Base-by-base conservation (phyloP, 1,284 basidiomycete genomes). In the Ustilago cynodontis region DNA sequence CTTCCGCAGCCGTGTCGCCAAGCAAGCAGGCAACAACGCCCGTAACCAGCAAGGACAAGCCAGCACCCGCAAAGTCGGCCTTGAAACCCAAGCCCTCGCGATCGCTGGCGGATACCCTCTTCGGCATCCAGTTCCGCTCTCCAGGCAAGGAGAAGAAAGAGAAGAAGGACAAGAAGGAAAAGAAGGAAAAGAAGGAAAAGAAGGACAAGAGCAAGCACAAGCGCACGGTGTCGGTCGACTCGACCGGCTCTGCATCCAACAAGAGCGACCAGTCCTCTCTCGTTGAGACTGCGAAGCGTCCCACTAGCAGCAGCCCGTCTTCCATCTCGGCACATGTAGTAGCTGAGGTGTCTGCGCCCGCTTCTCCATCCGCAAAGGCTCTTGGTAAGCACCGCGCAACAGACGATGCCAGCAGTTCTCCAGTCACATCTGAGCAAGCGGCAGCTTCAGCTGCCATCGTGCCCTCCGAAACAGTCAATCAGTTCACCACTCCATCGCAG, bases 41-140 rank as follows among this genome's bases (percentile, higher is more conserved):
- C 18, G 39, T 59, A n/a, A 54, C 60, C 18, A 64, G 65, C 65
- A 73, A 78, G 54, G 81, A 81, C 61, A 80, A 74, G 28, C 76
- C 81, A 20, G 47, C 81, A 13, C 80, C 80, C n/a, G 35, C 55
- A 20, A 80, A 81, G 62, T 77, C 78, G 13, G 78, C 79, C 20
- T 57, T 75, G 59, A 82, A 82, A 63, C 45, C 70, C 20, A 82
- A 77, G 50, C 33, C 67, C 4, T 45, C 59, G 11, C 49, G 59
- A 47, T 83, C 81, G 20, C 60, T 84, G 9, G 82, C 82, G 11
- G 82, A 84, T 52, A 83, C 82, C 16, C 77, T 84, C 47, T 79
- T 83, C 41, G 74, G 71, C 39, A 69, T 83, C 47, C 49, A 51
- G 11, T 70, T 72, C 53, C 65, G 62, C n/a, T 70, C 72, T 10